These are phyloP conservation scores for Paecilomyces fulvus DNA, from an alignment of 2,329 filamentous ascomycete genomes.

Conservation along the genomic window DNA sequence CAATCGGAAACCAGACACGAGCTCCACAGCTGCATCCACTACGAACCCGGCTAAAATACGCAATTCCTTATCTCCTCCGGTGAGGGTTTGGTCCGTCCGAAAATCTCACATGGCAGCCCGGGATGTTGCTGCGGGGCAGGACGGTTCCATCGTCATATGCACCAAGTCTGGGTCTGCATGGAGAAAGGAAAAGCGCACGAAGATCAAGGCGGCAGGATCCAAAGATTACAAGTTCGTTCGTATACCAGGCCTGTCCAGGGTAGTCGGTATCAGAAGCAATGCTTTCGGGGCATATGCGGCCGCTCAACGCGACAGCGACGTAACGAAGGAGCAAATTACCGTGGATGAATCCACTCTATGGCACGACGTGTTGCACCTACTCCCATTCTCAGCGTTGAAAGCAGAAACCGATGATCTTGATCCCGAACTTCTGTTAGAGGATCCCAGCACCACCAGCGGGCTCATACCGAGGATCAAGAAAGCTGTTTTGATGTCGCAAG, in stretches of 20 bases:
- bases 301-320: conserved; percentile 72
- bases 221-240: conserved; percentile 96
- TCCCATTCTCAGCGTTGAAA: conserved; percentile 57
- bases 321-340: conserved; percentile 63
- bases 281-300: conserved; percentile 84
- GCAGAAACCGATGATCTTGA: conserved; percentile 32
- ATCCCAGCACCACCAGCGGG: conserved; percentile 5
- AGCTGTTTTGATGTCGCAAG: conserved; percentile 35
- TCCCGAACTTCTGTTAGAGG: conserved; percentile 32
- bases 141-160: conserved; percentile 89
- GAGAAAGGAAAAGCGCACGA: conserved; percentile 74
- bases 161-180: conserved; percentile 90
- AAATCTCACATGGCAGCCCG: conserved; percentile 76
- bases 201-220: conserved; percentile 64
- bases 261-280: conserved; percentile 76
- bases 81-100: conserved; percentile 79
- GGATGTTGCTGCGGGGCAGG: conserved; percentile 82
- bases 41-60: conserved; percentile 89
- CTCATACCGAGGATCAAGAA: conserved; percentile 26
- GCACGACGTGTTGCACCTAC: conserved; percentile 62
- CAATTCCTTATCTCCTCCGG: conserved; percentile 66
- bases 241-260: conserved; percentile 77
- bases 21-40: conserved; percentile 60
- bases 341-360: conserved; percentile 62
- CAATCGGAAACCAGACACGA: conserved; percentile 56